Evolutionary conservation across 2,329 filamentous ascomycete species (phyloP).

Genomic region (Hypocrella siamensis): DNA sequence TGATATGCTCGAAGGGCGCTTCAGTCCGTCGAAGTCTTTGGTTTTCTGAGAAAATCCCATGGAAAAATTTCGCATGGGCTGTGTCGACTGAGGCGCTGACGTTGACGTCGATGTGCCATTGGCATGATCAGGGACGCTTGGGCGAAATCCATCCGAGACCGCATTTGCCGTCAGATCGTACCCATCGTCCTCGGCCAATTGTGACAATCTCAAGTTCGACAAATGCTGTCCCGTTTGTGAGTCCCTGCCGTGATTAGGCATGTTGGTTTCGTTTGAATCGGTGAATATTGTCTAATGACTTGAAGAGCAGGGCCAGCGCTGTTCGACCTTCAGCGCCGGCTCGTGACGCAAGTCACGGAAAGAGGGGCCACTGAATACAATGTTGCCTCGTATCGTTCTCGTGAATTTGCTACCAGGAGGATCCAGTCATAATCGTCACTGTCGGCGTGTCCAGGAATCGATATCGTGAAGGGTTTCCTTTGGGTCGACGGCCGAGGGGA

Average conservation of each 20-base stretch:
- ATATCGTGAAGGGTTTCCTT: no score
- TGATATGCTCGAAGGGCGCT: constrained; percentile 37
- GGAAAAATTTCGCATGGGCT: constrained; percentile 1
- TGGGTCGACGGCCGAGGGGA: no score
- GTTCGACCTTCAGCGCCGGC: neutral
- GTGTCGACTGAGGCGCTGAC: constrained; percentile 5
- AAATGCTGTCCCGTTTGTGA: constrained; percentile 24
- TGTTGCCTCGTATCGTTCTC: no score
- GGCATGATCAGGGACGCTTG: constrained; percentile 6
- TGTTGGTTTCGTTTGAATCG: constrained; percentile 18
- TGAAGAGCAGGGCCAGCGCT: neutral
- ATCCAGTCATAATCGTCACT: no score
- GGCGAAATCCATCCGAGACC: constrained; percentile 37
- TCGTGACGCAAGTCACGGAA: neutral
- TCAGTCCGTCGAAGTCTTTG: constrained; percentile 10
- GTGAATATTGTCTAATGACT: neutral
- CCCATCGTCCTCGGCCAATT: constrained; percentile 24
- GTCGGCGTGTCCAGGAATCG: no score
- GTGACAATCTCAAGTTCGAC: constrained; percentile 25
- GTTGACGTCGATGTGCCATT: constrained; percentile 5
- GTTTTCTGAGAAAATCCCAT: constrained; percentile 10
- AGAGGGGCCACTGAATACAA: no score
- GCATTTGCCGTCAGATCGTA: constrained; percentile 33
- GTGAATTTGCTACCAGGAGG: no score
- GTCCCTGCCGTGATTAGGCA: constrained; percentile 20